Percentiles rank a stretch among this genome's conserved stretches.
Conservation (phyloP, 2,329 filamentous ascomycete species). For the Calycina marina region DNA sequence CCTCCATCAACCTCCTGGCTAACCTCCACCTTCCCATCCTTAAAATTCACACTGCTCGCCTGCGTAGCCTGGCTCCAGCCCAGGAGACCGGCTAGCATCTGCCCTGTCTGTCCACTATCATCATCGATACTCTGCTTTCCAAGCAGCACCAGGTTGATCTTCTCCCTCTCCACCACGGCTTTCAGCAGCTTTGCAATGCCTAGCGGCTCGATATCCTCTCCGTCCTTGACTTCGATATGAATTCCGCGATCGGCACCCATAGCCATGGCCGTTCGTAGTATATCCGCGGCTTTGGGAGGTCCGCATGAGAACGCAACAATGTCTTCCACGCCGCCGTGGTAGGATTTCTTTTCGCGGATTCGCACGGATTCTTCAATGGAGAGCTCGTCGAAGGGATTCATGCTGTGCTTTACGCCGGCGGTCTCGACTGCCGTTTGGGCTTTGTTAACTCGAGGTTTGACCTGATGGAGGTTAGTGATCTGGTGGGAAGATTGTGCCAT, state of each 20-base stretch:
- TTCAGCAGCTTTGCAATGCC: slow-evolving; percentile 82
- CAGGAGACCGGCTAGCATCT: slow-evolving; percentile 89
- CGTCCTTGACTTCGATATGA: slow-evolving; percentile 68
- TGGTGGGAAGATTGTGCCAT: background rate
- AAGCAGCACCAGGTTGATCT: slow-evolving; percentile 80
- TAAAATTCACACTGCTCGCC: slow-evolving; percentile 69
- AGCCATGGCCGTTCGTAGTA: slow-evolving; percentile 91
- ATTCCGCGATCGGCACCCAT: slow-evolving; percentile 93
- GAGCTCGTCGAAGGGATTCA: slow-evolving; percentile 99
- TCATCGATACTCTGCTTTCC: slow-evolving; percentile 99
- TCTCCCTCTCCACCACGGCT: slow-evolving; percentile 67
- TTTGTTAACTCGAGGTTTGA: slow-evolving; percentile 57
- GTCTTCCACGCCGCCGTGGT: slow-evolving; percentile 65
- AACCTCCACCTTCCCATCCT: slow-evolving; percentile 56
- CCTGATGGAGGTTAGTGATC: slow-evolving; percentile 26
- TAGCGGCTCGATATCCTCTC: slow-evolving; percentile 71
- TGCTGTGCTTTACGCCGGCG: slow-evolving; percentile 84
- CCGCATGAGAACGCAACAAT: slow-evolving; percentile 85
- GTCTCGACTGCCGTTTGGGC: slow-evolving; percentile 79
- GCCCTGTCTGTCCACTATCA: slow-evolving; percentile 87
- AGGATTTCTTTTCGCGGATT: slow-evolving; percentile 73
- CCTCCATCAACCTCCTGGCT: slow-evolving; percentile 92
- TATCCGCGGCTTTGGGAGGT: slow-evolving; percentile 73
- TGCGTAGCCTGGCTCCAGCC: slow-evolving; percentile 93
- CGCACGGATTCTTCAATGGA: slow-evolving; percentile 92